These are phyloP conservation scores for Peribolospora baueri DNA, from an alignment of 768 basidiomycete genomes.

Conservation along the genomic window DNA sequence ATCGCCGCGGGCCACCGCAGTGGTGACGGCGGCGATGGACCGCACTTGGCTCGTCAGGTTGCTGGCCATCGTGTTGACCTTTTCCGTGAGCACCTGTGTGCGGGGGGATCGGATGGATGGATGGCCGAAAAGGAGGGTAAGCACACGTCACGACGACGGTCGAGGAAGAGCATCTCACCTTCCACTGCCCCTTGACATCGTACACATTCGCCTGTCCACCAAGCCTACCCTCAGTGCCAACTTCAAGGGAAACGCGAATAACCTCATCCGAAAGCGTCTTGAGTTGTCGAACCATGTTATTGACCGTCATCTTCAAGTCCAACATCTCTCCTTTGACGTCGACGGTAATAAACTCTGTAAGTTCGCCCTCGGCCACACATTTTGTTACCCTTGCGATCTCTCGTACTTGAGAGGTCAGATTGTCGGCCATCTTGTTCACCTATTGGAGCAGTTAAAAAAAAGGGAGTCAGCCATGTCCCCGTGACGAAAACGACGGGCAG, in stretches of 20 bases:
- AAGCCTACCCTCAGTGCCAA: constrained; percentile 25
- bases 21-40: constrained; percentile 37
- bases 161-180: constrained; percentile 12
- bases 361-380: constrained; percentile 20
- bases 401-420: constrained; percentile 21
- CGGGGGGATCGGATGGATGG: not conserved
- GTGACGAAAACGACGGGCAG: too few relatives aligned
- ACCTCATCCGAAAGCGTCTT: constrained; percentile 25
- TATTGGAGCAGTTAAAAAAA: too few relatives aligned
- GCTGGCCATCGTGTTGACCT: constrained; percentile 21
- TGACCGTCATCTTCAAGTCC: constrained; percentile 21
- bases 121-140: not conserved
- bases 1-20: constrained; percentile 73
- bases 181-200: constrained; percentile 25
- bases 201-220: constrained; percentile 21
- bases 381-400: constrained; percentile 23
- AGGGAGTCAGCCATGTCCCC: too few relatives aligned
- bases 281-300: constrained; percentile 22
- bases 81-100: constrained; percentile 11
- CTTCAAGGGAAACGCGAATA: constrained; percentile 24
- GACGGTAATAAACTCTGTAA: constrained; percentile 18
- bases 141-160: constrained; percentile 1
- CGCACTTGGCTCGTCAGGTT: constrained; percentile 23
- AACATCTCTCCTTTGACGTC: constrained; percentile 21
- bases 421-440: constrained; percentile 17